A percentile compares a stretch with the other conserved stretches of the same genome.
Conservation (phyloP, 2,329 filamentous ascomycete genomes). For the Xylariaceae sp. region DNA sequence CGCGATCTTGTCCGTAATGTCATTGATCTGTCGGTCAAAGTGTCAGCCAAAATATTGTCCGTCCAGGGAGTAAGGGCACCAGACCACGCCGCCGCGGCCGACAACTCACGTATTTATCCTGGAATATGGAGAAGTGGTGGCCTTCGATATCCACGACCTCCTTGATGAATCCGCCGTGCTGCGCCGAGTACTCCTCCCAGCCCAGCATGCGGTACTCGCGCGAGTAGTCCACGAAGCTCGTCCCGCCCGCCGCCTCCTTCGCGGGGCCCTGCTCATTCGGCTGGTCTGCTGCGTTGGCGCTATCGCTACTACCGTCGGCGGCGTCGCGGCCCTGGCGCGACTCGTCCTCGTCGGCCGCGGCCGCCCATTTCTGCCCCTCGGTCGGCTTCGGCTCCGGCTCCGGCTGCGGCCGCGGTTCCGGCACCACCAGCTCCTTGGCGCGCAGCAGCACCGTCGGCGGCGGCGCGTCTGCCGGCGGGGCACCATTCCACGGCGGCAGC, state of each 20-base stretch:
- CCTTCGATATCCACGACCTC: constrained; percentile 41
- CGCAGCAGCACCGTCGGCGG: constrained; percentile 39
- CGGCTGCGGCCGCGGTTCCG: no score
- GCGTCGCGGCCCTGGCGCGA: not conserved
- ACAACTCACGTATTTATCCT: constrained; percentile 20
- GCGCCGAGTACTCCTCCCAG: constrained; percentile 36
- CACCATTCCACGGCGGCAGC: constrained; percentile 15
- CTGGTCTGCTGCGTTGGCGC: not conserved
- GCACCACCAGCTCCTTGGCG: constrained; percentile 33
- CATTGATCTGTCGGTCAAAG: constrained; percentile 13
- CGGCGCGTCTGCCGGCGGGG: constrained; percentile 14
- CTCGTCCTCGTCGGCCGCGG: not conserved
- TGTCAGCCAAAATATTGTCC: no score
- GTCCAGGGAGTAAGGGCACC: constrained; percentile 4
- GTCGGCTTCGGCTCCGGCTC: no score
- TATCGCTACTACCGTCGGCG: not conserved
- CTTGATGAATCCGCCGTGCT: constrained; percentile 33
- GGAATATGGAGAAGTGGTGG: constrained; percentile 38
- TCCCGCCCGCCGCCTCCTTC: constrained; percentile 8
- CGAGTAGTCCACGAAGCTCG: constrained; percentile 33
- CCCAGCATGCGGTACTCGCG: constrained; percentile 36
- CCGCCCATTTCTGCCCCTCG: constrained; percentile 1
- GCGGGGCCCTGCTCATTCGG: not conserved
- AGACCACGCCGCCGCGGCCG: not conserved
- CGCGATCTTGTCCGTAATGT: constrained; percentile 19